phyloP scores from a whole-genome alignment of 352 stramenopile genomes.

The Pythium graminicola region DNA sequence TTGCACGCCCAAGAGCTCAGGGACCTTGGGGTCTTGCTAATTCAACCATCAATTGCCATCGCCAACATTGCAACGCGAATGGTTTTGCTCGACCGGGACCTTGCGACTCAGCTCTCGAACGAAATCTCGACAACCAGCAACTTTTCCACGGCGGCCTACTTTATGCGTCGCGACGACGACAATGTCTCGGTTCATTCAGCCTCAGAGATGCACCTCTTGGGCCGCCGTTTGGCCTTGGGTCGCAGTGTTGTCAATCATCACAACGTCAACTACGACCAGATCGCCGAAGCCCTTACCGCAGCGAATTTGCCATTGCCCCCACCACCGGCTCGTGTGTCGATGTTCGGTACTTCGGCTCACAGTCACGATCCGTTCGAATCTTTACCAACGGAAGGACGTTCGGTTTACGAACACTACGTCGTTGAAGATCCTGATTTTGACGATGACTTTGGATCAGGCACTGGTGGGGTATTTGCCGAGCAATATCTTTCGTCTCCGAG shows the following conservation, averaged over 20 bases:
- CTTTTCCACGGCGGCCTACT: slow-evolving; percentile 47
- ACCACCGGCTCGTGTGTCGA: slow-evolving; percentile 52
- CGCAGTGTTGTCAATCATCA: slow-evolving; percentile 60
- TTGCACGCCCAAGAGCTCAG: slow-evolving; percentile 34
- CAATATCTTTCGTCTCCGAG: slow-evolving; percentile 36
- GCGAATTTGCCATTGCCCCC: slow-evolving; percentile 20
- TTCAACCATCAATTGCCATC: slow-evolving; percentile 55
- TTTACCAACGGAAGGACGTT: slow-evolving; percentile 31
- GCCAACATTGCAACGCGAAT: slow-evolving; percentile 61
- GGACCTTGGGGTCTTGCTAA: slow-evolving; percentile 44
- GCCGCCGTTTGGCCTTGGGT: slow-evolving; percentile 28
- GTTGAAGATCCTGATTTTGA: slow-evolving; percentile 34
- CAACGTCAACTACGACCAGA: slow-evolving; percentile 37
- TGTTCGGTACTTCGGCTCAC: slow-evolving; percentile 37
- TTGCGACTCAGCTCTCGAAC: slow-evolving; percentile 23
- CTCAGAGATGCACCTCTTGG: slow-evolving; percentile 31
- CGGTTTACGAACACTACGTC: slow-evolving; percentile 60
- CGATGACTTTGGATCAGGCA: slow-evolving; percentile 18
- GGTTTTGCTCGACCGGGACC: slow-evolving; percentile 41
- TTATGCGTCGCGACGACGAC: slow-evolving; percentile 34
- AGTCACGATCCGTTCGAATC: slow-evolving; percentile 46
- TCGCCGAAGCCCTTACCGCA: slow-evolving; percentile 20
- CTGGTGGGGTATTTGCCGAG: slow-evolving; percentile 36
- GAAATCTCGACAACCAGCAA: slow-evolving; percentile 32
- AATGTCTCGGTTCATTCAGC: slow-evolving; percentile 29